Conservation (phyloP, 345 rosid genomes). For the Rhodomyrtus tomentosa region DNA sequence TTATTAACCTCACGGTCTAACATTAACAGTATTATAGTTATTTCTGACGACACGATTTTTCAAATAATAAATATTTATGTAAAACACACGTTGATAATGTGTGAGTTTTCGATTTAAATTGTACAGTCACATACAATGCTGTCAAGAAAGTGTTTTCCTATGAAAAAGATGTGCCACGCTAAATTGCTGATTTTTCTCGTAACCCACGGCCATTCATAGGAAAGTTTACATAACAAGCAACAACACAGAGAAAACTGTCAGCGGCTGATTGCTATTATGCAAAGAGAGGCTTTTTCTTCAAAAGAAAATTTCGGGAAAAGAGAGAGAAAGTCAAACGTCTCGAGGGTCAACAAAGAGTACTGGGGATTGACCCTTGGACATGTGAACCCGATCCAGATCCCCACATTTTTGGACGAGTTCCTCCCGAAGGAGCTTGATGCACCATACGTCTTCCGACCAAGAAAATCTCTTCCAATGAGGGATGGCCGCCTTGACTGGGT, state of each 20-base stretch:
- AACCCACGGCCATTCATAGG: background rate
- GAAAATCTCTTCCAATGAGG: conserved; percentile 71
- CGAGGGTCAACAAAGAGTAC: conserved; percentile 71
- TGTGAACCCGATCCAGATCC: conserved; percentile 27
- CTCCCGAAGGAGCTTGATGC: conserved; percentile 36
- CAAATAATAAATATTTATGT: too few relatives aligned
- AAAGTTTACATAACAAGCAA: background rate
- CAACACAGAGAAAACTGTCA: background rate
- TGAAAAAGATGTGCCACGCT: background rate
- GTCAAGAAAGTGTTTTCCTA: too few relatives aligned
- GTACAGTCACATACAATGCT: too few relatives aligned
- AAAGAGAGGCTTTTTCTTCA: background rate
- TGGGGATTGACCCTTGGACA: conserved; percentile 16
- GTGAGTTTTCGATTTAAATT: too few relatives aligned
- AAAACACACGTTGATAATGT: too few relatives aligned
- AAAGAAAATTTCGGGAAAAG: background rate
- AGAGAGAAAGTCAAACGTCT: conserved; percentile 28
- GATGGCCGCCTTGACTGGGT: conserved; percentile 35
- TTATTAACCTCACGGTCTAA: too few relatives aligned
- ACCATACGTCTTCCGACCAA: conserved; percentile 63
- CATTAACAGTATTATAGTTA: too few relatives aligned
- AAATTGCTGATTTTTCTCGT: background rate
- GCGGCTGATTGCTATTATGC: background rate
- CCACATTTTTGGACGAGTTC: conserved; percentile 2
- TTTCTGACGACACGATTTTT: too few relatives aligned